Conservation (phyloP, 1,284 basidiomycete genomes). For the Ceratorhiza oryzae-sativae region DNA sequence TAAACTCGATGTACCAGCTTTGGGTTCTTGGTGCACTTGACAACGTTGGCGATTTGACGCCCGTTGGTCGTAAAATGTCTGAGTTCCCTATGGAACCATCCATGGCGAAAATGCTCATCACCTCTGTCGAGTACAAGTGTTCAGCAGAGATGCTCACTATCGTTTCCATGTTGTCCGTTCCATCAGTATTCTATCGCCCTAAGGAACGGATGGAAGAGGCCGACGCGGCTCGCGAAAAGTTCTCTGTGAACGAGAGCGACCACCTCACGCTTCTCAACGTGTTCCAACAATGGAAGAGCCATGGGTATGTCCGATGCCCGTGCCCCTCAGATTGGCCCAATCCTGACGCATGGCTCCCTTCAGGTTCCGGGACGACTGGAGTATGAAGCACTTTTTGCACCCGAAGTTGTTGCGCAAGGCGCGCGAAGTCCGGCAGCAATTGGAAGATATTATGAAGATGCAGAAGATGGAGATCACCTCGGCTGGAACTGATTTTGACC, state of each 20-base stretch:
- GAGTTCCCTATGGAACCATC: slow-evolving; percentile 99
- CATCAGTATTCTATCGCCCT: slow-evolving; percentile 94
- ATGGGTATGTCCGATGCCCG: slow-evolving; percentile 64
- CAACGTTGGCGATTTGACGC: slow-evolving; percentile 95
- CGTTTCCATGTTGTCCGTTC: slow-evolving; percentile 98
- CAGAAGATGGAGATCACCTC: slow-evolving; percentile 94
- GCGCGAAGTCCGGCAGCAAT: slow-evolving; percentile 92
- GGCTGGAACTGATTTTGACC: slow-evolving; percentile 94
- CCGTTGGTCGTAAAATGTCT: slow-evolving; percentile 93
- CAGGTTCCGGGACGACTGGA: slow-evolving; percentile 93
- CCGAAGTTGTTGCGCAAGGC: slow-evolving; percentile 95
- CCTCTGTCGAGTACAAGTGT: slow-evolving; percentile 91
- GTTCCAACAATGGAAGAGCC: slow-evolving; percentile 97
- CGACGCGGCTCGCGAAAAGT: slow-evolving; percentile 96
- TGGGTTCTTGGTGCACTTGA: slow-evolving; percentile 98
- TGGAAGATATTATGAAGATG: slow-evolving; percentile 98
- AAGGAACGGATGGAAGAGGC: slow-evolving; percentile 96
- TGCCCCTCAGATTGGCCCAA: neutral
- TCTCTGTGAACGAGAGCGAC: slow-evolving; percentile 97
- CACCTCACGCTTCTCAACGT: slow-evolving; percentile 96
- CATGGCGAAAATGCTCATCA: slow-evolving; percentile 98
- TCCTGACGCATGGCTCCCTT: slow-evolving; percentile 39
- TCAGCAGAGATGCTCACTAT: slow-evolving; percentile 97
- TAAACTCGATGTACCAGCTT: slow-evolving; percentile 99
- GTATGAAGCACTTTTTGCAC: slow-evolving; percentile 93